Evolutionary conservation across 495 filamentous ascomycete genomes (phyloP), one percentile per base, ranked within the genome.

Genomic region (Penicillium waksmanii): DNA sequence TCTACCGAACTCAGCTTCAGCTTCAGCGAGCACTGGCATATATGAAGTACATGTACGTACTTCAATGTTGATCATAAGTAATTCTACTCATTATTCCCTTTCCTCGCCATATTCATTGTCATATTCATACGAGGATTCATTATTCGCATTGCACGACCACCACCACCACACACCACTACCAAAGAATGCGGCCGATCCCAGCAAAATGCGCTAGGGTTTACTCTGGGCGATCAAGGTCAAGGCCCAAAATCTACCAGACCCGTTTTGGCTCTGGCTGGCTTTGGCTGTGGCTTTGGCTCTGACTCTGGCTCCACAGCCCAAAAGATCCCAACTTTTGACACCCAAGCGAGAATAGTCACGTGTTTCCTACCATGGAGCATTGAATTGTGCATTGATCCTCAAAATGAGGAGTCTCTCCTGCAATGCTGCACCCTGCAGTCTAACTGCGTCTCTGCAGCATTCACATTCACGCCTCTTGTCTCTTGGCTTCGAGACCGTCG

Each of bases 401-500:
- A 44, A 44, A 18, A 44, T 17, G 42, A 17, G 42, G 42, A 44
- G 42, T 38, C 36, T 38, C 36, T 38, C 36, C 36, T 38, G 36
- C 36, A 38, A n/a, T 38, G 12, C 36, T 38, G 36, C 36, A 38
- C 12, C 36, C 36, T 38, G 36, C 36, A 38, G 36, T 38, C 35
- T 38, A 11, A 5, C 13, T 15, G 35, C 4, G 8, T 12, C 35
- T 38, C 35, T 38, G 35, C 35, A 38, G 3, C 36, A 9, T 5
- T 36, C 34, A 38, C 36, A 9, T 5, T 36, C 34, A 38, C 36
- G 36, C 36, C 36, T 38, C 36, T 36, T 33, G 27, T 8, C 17
- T 47, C 44, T 48, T 48, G 46, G 46, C 46, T 48, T 48, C 46
- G 35, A 42, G 49, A 51, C 15, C 49, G 31, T 33, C 49, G 2